phyloP scores from a whole-genome alignment of 768 basidiomycete species.

The Lyophyllum decastes region DNA sequence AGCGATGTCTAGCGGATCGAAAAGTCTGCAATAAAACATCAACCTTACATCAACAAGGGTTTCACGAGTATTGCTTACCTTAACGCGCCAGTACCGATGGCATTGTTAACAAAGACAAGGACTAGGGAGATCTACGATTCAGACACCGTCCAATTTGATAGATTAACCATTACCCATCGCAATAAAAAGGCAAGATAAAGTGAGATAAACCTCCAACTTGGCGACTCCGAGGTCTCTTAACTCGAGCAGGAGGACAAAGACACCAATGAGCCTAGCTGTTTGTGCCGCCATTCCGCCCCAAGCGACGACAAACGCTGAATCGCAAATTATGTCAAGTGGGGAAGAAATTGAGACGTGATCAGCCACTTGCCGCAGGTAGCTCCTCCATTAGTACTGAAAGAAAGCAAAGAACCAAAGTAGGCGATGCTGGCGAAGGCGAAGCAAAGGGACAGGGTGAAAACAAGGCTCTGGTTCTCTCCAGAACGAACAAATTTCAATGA shows the following conservation, averaged over 20 bases:
- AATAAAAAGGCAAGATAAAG: constrained; percentile 5
- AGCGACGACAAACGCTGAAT: constrained; percentile 14
- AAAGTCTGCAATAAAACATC: background rate
- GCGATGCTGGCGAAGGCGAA: constrained; percentile 16
- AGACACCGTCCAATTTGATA: background rate
- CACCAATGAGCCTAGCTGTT: constrained; percentile 12
- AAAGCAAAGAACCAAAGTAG: constrained; percentile 15
- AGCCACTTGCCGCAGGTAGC: constrained; percentile 7
- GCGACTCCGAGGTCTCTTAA: constrained; percentile 10
- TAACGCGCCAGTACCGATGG: constrained; percentile 11
- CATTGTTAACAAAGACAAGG: constrained; percentile 14
- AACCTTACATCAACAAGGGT: background rate
- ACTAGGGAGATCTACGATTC: background rate
- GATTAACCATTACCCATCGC: constrained; percentile 7
- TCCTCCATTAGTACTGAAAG: constrained; percentile 3
- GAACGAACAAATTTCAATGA: background rate
- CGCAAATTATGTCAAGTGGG: background rate
- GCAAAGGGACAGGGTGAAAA: constrained; percentile 15
- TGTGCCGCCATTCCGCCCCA: constrained; percentile 19
- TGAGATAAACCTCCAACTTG: constrained; percentile 7
- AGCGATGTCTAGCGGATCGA: background rate
- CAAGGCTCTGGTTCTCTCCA: constrained; percentile 7
- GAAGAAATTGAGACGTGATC: background rate
- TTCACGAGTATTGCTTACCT: background rate
- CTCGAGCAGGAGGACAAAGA: constrained; percentile 12